Conservation (phyloP, 2,329 filamentous ascomycete species). For the Mollisia scopiformis region DNA sequence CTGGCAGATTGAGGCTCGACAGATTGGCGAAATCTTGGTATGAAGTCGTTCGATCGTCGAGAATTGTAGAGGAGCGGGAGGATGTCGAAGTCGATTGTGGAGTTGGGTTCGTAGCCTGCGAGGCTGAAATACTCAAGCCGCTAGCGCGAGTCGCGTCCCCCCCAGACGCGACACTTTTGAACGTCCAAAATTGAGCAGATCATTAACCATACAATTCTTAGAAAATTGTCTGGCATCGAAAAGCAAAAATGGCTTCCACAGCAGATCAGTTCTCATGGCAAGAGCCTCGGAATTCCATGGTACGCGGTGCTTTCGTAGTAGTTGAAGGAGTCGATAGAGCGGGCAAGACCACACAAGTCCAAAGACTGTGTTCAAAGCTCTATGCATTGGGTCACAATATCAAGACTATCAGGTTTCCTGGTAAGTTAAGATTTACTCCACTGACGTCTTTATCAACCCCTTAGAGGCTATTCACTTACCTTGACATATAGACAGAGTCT, state of each 20-base stretch:
- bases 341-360: slow-evolving; percentile 74
- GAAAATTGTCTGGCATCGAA: background rate
- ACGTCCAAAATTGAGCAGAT: background rate
- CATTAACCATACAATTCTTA: background rate
- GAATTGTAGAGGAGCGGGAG: background rate
- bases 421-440: slow-evolving; percentile 45
- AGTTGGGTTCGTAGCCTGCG: background rate
- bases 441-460: too few species aligned
- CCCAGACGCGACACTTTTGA: background rate
- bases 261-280: slow-evolving; percentile 24
- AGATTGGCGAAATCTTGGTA: too few species aligned
- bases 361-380: slow-evolving; percentile 56
- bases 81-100: background rate
- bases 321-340: slow-evolving; percentile 74
- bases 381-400: slow-evolving; percentile 53
- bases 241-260: slow-evolving; percentile 16
- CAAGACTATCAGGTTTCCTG: slow-evolving; percentile 67
- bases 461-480: too few species aligned
- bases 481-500: slow-evolving; percentile 59
- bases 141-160: slow-evolving; percentile 10
- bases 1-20: background rate
- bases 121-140: slow-evolving; percentile 8
- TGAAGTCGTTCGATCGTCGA: background rate
- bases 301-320: slow-evolving; percentile 66
- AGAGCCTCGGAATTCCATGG: slow-evolving; percentile 30